Base-by-base conservation (phyloP, 352 stramenopile species). In the Phytopythium vexans region DNA sequence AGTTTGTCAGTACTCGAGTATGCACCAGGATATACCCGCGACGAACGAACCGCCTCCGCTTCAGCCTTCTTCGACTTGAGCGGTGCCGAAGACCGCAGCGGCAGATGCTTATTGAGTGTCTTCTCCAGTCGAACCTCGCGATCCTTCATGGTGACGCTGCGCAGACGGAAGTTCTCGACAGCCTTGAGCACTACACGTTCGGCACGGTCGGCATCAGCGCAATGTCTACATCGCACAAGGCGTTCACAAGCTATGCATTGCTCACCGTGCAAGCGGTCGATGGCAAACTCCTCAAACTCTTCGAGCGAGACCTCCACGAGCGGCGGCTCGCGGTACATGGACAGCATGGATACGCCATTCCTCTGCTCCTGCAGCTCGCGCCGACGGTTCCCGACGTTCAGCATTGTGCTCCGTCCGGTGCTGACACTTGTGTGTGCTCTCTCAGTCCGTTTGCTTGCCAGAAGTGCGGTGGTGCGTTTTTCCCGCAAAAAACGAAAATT, bases 241-340 rank as follows among this genome's bases (percentile, higher is more conserved):
- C 47, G 48, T 45, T 3, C 37, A 35, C 3, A 8, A 16, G 35
- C 12, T 34, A 4, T 27, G 21, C 21, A 2, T 27, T 27, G 21
- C 46, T 55, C 52, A 88, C 86, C 69, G 41, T 98, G 92, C 63
- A 99, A 76, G 4, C 97, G 76, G 58, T 99, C 94, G 46, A 99
- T 94, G 4, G 97, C 95, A 68, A 97, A 98, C 47, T 97, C 82
- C 71, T 99, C 97, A 83, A 99, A 99, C 62, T 99, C 92, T 65
- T 99, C 96, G 36, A 99, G 70, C 59, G 88, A 98, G 41, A 99
- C 81, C 70, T 99, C 96, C 10, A 97, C 82, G 41, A 86, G 71
- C 15, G 96, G 97, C 52, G 95, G 80, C 47, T 97, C 82, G 14
- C 89, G 84, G 70, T 99, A 99, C 66, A 99, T 85, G 48, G 85